A percentile compares a stretch with the other conserved stretches of the same genome.
Conservation (phyloP, 345 rosid genomes). For the Bruguiera gymnorhiza region DNA sequence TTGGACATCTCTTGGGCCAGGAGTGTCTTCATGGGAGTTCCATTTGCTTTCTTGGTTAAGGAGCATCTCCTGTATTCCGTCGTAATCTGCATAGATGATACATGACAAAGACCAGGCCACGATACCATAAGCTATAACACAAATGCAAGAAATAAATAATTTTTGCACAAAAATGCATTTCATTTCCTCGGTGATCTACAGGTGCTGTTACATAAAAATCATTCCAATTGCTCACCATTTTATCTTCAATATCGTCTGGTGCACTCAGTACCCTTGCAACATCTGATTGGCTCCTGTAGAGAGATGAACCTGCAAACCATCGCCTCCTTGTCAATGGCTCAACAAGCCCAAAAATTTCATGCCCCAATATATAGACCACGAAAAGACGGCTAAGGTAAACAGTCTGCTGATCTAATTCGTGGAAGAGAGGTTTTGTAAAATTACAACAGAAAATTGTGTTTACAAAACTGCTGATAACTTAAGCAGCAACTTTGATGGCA, state of each 20-base stretch:
- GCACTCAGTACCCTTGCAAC: constrained; percentile 40
- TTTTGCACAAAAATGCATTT: constrained; percentile 16
- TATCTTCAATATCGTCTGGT: constrained; percentile 57
- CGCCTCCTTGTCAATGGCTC: constrained; percentile 21
- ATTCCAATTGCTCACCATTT: constrained; percentile 43
- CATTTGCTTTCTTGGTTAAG: constrained; percentile 50
- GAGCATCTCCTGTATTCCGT: constrained; percentile 56
- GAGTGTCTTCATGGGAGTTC: constrained; percentile 79
- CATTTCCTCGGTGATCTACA: constrained; percentile 15
- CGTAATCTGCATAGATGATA: constrained; percentile 43
- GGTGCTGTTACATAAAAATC: constrained; percentile 14
- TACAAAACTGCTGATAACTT: too few relatives aligned
- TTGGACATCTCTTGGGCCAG: constrained; percentile 81
- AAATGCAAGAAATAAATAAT: constrained; percentile 20
- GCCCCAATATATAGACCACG: neutral
- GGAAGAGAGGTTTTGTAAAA: too few relatives aligned
- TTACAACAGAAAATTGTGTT: too few relatives aligned
- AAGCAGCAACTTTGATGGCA: too few relatives aligned
- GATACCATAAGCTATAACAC: constrained; percentile 21
- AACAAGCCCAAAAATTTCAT: neutral
- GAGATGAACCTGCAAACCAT: constrained; percentile 40
- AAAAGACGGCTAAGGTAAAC: neutral
- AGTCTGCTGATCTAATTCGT: too few relatives aligned
- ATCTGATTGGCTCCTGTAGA: constrained; percentile 74
- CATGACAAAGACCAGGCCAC: constrained; percentile 15